phyloP scores from a whole-genome alignment of 2,329 filamentous ascomycete species.

The Hymenoscyphus linearis region DNA sequence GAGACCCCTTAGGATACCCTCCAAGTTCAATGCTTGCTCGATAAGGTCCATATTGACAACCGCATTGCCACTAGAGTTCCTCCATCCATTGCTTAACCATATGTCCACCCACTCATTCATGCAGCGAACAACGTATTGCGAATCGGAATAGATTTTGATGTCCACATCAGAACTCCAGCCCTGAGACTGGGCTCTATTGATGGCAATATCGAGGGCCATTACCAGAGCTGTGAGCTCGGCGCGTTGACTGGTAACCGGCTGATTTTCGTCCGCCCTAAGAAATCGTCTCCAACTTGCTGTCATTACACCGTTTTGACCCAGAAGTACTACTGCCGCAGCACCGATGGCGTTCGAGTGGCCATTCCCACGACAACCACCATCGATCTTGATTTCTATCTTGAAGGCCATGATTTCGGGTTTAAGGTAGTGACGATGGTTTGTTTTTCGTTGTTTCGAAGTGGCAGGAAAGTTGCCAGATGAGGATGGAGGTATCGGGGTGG shows the following conservation, averaged over 20 bases:
- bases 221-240: constrained; percentile 38
- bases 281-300: background rate
- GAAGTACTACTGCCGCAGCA: constrained; percentile 31
- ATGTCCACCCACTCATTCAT: constrained; percentile 32
- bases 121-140: constrained; percentile 33
- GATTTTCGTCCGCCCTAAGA: background rate
- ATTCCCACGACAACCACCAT: constrained; percentile 34
- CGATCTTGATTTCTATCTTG: constrained; percentile 32
- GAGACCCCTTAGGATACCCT: constrained; percentile 22
- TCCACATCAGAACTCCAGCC: constrained; percentile 9
- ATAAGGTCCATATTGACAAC: constrained; percentile 37
- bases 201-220: constrained; percentile 42
- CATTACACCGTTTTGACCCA: constrained; percentile 3
- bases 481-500: no score
- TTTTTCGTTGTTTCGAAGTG: no score
- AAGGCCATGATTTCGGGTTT: constrained; percentile 33
- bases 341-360: constrained; percentile 26
- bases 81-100: constrained; percentile 34
- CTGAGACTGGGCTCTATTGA: constrained; percentile 30
- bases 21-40: constrained; percentile 25
- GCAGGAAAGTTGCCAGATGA: no score
- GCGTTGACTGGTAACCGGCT: constrained; percentile 32
- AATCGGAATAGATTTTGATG: constrained; percentile 35
- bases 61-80: constrained; percentile 25
- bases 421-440: background rate